Evolutionary conservation across 768 basidiomycete genomes (phyloP).

Genomic region (Chalciporus piperatus): DNA sequence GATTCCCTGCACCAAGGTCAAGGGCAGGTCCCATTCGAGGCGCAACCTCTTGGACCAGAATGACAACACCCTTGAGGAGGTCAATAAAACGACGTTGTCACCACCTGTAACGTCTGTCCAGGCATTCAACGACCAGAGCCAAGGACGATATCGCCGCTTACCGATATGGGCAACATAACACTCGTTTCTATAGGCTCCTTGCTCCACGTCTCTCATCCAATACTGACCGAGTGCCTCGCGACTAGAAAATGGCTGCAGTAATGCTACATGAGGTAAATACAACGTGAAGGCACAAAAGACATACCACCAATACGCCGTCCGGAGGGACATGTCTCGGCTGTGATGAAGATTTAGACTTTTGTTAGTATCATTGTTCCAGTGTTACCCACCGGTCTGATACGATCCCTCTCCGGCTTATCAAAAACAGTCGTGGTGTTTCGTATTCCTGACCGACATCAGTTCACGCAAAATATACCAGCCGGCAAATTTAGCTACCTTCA

Average conservation of each 20-base stretch:
- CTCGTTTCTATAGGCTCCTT: constrained; percentile 82
- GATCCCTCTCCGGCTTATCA: constrained; percentile 86
- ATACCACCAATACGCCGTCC: constrained; percentile 84
- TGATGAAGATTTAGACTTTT: not conserved
- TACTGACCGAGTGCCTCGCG: constrained; percentile 93
- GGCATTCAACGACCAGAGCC: constrained; percentile 9
- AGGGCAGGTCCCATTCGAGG: constrained; percentile 89
- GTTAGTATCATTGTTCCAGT: not conserved
- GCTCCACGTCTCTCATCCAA: constrained; percentile 94
- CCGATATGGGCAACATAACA: constrained; percentile 90
- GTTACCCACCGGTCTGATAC: constrained; percentile 67
- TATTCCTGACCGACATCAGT: constrained; percentile 58
- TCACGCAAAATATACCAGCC: not conserved
- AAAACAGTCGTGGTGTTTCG: constrained; percentile 99
- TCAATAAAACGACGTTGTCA: constrained; percentile 79
- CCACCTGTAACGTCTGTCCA: constrained; percentile 66
- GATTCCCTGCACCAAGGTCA: constrained; percentile 83
- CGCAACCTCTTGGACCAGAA: constrained; percentile 84
- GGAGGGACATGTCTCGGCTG: constrained; percentile 83
- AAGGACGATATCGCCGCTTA: constrained; percentile 35
- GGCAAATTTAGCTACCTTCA: constrained; percentile 55
- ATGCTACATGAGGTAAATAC: not conserved
- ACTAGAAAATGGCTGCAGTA: constrained; percentile 73
- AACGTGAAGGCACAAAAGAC: constrained; percentile 28
- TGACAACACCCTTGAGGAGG: constrained; percentile 71